Base-by-base conservation (phyloP, 345 rosid genomes). In the Corymbia maculata region DNA sequence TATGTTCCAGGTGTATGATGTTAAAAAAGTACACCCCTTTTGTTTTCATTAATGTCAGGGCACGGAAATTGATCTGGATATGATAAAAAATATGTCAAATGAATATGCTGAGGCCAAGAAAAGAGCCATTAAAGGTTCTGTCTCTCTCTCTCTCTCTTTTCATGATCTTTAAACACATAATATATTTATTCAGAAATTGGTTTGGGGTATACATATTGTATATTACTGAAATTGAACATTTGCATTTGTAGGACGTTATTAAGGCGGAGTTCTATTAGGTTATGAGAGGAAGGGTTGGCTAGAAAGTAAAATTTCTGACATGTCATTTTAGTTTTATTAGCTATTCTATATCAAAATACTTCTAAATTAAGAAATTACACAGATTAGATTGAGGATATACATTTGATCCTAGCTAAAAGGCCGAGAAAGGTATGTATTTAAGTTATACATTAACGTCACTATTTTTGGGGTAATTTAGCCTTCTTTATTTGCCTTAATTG, bases 91-190 rank as follows among this genome's bases (percentile, higher is more conserved):
- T 88, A 89, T 89, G 92, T 92, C 97, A 85, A 86, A 52, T 9
- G 96, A 92, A 51, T 97, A 98, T 91, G 95, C 94, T 14, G 92
- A 92, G 87, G 94, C 96, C 85, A 98, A 97, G 95, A 94, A 93
- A 88, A 93, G 85, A 32, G 96, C 97, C 86, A 89, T 95, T 51
- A 70, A 90, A 95, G 94, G 99, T 98, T 90, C 88, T 64, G 66
- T 86, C 86, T 44, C 49, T 14, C 42, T 57, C 68, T 86, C 22
- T 68, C 79, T 32, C 79, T 30, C 75, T 66, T 42, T 66, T 13
- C 47, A 32, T 22, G 50, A 13, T 87, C 64, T 66, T 49, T 68
- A 19, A 30, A 36, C 8, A 82, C 50, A 80, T 44, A n/a, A 11
- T 14, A 15, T 66, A 52, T 52, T 5, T 22, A 52, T 21, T 24